These are phyloP conservation scores for Irpex sp. DNA, from an alignment of 1,284 basidiomycete species.

Conservation along the genomic window DNA sequence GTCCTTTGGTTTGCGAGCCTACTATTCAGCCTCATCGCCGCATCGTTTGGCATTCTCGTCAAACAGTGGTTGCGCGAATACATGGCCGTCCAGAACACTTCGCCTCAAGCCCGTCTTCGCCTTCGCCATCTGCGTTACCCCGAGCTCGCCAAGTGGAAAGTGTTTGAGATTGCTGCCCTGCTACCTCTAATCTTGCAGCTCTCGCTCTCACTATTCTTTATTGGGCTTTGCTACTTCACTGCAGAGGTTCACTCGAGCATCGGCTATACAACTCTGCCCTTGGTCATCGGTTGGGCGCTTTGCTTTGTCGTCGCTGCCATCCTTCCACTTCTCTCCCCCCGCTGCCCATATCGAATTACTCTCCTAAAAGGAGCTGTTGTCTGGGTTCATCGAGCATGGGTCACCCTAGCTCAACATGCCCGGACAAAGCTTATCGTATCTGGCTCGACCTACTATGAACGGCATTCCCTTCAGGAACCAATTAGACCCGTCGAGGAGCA, in stretches of 20 bases:
- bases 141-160: background rate
- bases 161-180: background rate
- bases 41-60: background rate
- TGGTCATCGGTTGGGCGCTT: background rate
- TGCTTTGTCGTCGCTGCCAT: background rate
- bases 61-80: background rate
- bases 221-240: background rate
- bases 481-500: too few species aligned
- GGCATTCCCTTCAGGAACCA: too few species aligned
- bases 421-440: too few species aligned
- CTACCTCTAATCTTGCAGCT: background rate
- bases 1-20: background rate
- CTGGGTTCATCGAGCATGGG: too few species aligned
- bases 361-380: background rate
- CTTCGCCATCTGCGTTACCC: background rate
- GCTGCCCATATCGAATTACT: background rate
- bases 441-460: too few species aligned
- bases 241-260: background rate
- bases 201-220: background rate
- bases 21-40: background rate
- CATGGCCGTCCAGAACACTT: background rate
- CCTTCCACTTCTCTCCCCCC: background rate
- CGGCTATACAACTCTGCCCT: background rate
- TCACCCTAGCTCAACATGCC: too few species aligned
- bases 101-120: background rate